Evolutionary conservation across 2,329 filamentous ascomycete genomes (phyloP).

Genomic region (Phialocephala sp.): DNA sequence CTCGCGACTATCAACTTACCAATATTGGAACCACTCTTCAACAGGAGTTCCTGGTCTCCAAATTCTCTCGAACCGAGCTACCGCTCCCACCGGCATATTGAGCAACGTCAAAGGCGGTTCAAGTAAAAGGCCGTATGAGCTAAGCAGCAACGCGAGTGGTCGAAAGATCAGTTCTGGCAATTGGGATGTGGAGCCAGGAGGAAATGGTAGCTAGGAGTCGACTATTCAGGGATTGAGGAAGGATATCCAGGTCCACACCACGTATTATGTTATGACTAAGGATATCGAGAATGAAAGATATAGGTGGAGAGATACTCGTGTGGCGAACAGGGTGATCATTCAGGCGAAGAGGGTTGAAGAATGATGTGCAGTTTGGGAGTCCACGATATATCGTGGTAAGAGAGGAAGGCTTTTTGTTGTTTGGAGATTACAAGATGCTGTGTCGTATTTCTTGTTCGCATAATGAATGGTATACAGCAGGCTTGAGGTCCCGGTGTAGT

Average conservation of each 20-base stretch:
- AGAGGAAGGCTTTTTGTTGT: too few relatives aligned
- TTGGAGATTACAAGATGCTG: too few relatives aligned
- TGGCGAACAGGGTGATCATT: slow-evolving; percentile 12
- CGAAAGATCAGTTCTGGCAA: not conserved
- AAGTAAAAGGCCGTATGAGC: not conserved
- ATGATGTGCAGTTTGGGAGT: not conserved
- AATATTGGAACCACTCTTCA: slow-evolving; percentile 32
- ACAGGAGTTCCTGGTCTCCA: slow-evolving; percentile 28
- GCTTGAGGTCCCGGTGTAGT: too few relatives aligned
- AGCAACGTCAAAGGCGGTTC: not conserved
- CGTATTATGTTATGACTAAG: slow-evolving; percentile 20
- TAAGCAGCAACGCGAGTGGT: not conserved
- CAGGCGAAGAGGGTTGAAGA: not conserved
- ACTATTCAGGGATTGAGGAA: slow-evolving; percentile 5
- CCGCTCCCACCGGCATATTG: slow-evolving; percentile 6
- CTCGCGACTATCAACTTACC: slow-evolving; percentile 34
- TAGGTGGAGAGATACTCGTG: not conserved
- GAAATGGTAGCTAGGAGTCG: slow-evolving; percentile 15
- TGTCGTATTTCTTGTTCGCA: too few relatives aligned
- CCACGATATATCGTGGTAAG: too few relatives aligned
- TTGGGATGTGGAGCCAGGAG: not conserved
- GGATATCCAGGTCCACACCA: slow-evolving; percentile 17
- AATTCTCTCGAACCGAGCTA: slow-evolving; percentile 5
- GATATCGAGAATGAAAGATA: slow-evolving; percentile 11
- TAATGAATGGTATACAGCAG: too few relatives aligned